These are phyloP conservation scores for Pythium rishiriense DNA, from an alignment of 352 stramenopile species.

Conservation along the genomic window DNA sequence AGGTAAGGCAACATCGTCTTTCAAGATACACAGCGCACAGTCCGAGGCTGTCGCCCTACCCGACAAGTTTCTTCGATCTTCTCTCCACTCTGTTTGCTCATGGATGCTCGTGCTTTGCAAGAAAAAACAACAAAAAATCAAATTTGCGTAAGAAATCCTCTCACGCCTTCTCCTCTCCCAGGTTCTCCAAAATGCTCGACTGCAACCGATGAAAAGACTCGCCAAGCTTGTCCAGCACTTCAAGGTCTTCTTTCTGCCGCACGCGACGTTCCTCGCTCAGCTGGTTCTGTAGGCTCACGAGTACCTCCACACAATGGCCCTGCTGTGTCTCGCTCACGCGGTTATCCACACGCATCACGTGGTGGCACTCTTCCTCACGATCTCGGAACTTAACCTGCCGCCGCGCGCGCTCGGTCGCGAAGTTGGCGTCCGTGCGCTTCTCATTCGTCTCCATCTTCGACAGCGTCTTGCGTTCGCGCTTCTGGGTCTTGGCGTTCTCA, in stretches of 20 bases:
- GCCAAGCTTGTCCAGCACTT: slow-evolving; percentile 81
- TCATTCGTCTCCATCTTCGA: slow-evolving; percentile 66
- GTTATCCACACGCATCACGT: slow-evolving; percentile 73
- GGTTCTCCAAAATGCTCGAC: slow-evolving; percentile 76
- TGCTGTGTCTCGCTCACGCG: slow-evolving; percentile 52
- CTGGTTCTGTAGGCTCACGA: slow-evolving; percentile 55
- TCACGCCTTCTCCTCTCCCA: slow-evolving; percentile 45
- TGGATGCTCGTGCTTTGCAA: too few relatives aligned
- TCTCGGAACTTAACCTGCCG: slow-evolving; percentile 59
- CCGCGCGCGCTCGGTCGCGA: slow-evolving; percentile 71
- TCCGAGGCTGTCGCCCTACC: too few relatives aligned
- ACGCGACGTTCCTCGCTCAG: slow-evolving; percentile 48
- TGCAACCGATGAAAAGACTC: slow-evolving; percentile 78
- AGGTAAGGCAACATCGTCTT: too few relatives aligned
- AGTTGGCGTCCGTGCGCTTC: slow-evolving; percentile 50
- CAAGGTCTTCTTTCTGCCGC: slow-evolving; percentile 68
- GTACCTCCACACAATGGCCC: slow-evolving; percentile 40
- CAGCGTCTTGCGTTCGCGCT: slow-evolving; percentile 89
- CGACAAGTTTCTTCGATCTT: too few relatives aligned
- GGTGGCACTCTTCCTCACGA: slow-evolving; percentile 59
- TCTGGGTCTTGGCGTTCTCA: slow-evolving; percentile 91
- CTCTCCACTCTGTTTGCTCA: too few relatives aligned
- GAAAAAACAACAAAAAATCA: too few relatives aligned
- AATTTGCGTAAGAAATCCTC: too few relatives aligned
- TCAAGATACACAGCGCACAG: too few relatives aligned